Base-by-base conservation (phyloP, 371 early-diverging fungal genomes). In the Globomyces sp. region DNA sequence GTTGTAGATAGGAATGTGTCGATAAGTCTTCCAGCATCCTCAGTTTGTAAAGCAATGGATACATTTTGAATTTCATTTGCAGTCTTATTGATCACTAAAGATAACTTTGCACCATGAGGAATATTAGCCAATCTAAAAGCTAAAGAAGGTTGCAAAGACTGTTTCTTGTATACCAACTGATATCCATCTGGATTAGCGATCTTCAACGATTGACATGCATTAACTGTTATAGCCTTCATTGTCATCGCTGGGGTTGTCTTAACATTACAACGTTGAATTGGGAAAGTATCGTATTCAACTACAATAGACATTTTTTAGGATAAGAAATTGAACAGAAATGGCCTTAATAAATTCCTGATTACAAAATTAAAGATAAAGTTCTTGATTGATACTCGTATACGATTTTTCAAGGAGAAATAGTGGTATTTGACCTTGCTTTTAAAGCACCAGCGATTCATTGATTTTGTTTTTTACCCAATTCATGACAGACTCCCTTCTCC, bases 71-170 rank as follows among this genome's bases (percentile, higher is more conserved):
- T 42, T 13, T 48, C 51, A 59, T 43, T 37, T 4, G 51, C 24
- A 10, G 45, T 39, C 64, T 47, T 64, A 49, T 66, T 42, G 6
- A n/a, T 39, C 5, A 84, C 76, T 40, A 87, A 69, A 39, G 73
- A 75, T 11, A 88, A 74, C 58, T 76, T 85, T 42, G 85, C 88
- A 13, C 85, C 85, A 34, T 78, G 69, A 1, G 87, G 80, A 34
- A 88, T 66, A 62, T 84, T 85, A 34, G 86, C 85, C 65, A 88
- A 80, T 6, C 88, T 80, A 1, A 87, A 73, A 0, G 80, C 74
- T 6, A 83, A 72, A 6, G 87, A 78, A 44, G 83, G 71, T 64
- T 86, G 82, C 37, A 88, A 74, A 9, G 51, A 55, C 34, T 69
- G 71, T 64, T 69, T 68, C 9, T 75, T 67, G 57, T 75, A 75